These are phyloP conservation scores for Selaginella moellendorffii DNA, from an alignment of 75 land plant species.

Conservation along the genomic window DNA sequence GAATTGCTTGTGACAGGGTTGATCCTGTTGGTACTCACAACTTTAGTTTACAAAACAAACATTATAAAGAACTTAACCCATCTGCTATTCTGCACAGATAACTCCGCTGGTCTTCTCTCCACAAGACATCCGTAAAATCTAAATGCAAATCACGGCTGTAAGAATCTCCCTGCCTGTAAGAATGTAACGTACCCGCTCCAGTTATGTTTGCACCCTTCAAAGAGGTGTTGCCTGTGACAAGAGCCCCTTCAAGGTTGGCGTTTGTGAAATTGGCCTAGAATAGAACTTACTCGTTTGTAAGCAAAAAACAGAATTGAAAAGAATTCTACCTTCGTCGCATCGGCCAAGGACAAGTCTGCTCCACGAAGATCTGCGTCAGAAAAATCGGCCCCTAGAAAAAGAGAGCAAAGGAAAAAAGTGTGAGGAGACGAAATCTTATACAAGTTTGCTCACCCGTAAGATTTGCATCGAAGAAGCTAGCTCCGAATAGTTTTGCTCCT, in stretches of 20 bases:
- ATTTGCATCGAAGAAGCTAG: conserved; percentile 95
- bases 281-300: neutral
- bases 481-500: conserved; percentile 77
- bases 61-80: conserved; percentile 34
- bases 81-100: conserved; percentile 82
- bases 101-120: conserved; percentile 83
- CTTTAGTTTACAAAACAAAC: neutral
- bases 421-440: neutral
- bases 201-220: conserved; percentile 67
- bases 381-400: conserved; percentile 77
- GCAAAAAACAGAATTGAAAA: neutral
- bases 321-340: conserved; percentile 72
- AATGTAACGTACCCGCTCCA: conserved; percentile 66
- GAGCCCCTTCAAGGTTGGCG: conserved; percentile 92
- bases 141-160: neutral
- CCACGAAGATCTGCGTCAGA: conserved; percentile 86
- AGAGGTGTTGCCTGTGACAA: conserved; percentile 89
- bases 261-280: conserved; percentile 76
- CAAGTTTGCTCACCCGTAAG: conserved; percentile 51
- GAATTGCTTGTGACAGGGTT: conserved; percentile 85
- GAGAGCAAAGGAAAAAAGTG: neutral
- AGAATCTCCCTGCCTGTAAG: neutral
- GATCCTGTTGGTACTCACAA: conserved; percentile 30
- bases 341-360: conserved; percentile 83
- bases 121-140: conserved; percentile 90